Percentiles rank a stretch among this genome's conserved stretches.
These are phyloP conservation scores for Ceratocystis smalleyi DNA, from an alignment of 2,329 filamentous ascomycete species.

Conservation along the genomic window DNA sequence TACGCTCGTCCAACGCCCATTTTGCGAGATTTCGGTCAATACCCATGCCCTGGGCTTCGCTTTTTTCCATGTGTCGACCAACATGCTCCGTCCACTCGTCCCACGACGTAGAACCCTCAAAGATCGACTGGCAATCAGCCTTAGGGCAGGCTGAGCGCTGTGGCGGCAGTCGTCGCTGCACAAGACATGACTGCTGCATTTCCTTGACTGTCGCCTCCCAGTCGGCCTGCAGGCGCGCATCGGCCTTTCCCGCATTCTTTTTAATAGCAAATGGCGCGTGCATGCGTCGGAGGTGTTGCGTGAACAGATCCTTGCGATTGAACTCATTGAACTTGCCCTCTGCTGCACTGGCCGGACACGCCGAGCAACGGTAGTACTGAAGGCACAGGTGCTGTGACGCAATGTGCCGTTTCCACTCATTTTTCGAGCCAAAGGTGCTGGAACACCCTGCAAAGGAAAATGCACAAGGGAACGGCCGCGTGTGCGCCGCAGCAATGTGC, in stretches of 20 bases:
- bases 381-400: conserved; percentile 71
- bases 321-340: conserved; percentile 55
- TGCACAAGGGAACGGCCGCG: conserved; percentile 66
- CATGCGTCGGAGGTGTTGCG: conserved; percentile 87
- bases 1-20: conserved; percentile 48
- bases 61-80: conserved; percentile 72
- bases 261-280: conserved; percentile 57
- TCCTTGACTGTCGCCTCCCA: conserved; percentile 52
- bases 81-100: conserved; percentile 88
- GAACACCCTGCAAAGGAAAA: conserved; percentile 71
- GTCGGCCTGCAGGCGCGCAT: conserved; percentile 43
- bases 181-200: conserved; percentile 60
- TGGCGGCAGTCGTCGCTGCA: conserved; percentile 53
- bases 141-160: conserved; percentile 55
- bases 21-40: conserved; percentile 42
- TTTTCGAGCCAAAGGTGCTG: conserved; percentile 80
- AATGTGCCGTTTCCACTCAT: conserved; percentile 96
- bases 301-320: conserved; percentile 91
- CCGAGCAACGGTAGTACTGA: conserved; percentile 48
- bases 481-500: conserved; percentile 53
- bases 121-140: conserved; percentile 53
- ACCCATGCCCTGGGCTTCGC: conserved; percentile 40
- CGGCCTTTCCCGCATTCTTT: conserved; percentile 39
- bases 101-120: conserved; percentile 62
- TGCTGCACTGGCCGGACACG: conserved; percentile 37